Conservation (phyloP, 768 basidiomycete genomes). For the Kwoniella dendrophila region DNA sequence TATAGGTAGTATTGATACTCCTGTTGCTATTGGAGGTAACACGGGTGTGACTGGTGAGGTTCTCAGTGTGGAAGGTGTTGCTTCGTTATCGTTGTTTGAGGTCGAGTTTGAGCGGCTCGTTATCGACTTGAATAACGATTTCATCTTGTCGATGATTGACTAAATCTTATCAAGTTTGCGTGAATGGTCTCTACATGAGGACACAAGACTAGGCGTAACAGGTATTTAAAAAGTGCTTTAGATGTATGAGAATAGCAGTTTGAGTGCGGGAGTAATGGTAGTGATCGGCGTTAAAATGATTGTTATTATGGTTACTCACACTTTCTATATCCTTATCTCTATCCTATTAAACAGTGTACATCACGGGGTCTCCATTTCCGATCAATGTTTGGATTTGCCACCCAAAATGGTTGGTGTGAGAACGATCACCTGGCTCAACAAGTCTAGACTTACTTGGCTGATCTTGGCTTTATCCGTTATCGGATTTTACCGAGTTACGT, state of each 20-base stretch:
- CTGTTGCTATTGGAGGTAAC: background rate
- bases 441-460: background rate
- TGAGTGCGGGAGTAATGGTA: background rate
- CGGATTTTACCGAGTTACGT: background rate
- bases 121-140: background rate
- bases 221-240: too few species aligned
- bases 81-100: background rate
- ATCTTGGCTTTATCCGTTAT: background rate
- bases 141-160: background rate
- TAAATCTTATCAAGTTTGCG: too few species aligned
- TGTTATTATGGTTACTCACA: background rate
- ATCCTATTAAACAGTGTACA: too few species aligned
- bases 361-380: background rate
- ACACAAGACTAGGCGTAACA: too few species aligned
- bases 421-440: too few species aligned
- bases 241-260: background rate
- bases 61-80: background rate
- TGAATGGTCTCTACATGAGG: too few species aligned
- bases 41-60: background rate
- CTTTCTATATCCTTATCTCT: background rate
- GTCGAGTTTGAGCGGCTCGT: slow-evolving; percentile 2
- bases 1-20: background rate
- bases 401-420: too few species aligned
- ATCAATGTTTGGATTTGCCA: background rate
- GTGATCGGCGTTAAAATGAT: background rate